Evolutionary conservation across 306 rosid genomes (phyloP).

Genomic region (Rosa multiflora): DNA sequence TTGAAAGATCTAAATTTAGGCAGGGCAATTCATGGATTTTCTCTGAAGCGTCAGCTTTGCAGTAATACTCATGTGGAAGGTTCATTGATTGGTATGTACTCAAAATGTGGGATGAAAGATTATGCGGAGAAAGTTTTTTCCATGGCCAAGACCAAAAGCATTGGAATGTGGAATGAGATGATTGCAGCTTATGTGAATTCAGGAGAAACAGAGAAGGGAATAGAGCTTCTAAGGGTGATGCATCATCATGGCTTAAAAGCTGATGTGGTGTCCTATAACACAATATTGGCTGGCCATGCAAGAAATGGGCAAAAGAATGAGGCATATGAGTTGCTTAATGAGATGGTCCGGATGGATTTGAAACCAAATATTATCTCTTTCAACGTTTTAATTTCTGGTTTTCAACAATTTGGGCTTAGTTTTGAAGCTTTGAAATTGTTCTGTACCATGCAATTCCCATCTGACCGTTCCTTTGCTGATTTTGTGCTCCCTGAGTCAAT

Average conservation of each 20-base stretch:
- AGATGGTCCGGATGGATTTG: slow-evolving; percentile 33
- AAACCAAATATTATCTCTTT: slow-evolving; percentile 39
- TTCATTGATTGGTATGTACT: slow-evolving; percentile 43
- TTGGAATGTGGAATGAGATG: slow-evolving; percentile 46
- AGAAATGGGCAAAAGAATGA: slow-evolving; percentile 40
- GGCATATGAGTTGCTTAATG: slow-evolving; percentile 38
- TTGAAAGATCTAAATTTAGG: slow-evolving; percentile 34
- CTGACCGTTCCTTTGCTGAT: slow-evolving; percentile 17
- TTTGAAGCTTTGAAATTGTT: slow-evolving; percentile 44
- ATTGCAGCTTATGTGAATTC: slow-evolving; percentile 36
- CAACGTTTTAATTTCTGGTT: slow-evolving; percentile 45
- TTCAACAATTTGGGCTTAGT: slow-evolving; percentile 48
- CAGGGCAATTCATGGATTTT: slow-evolving; percentile 45
- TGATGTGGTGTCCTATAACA: slow-evolving; percentile 47
- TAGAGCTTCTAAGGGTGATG: slow-evolving; percentile 37
- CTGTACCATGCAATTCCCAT: slow-evolving; percentile 35
- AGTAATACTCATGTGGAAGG: slow-evolving; percentile 39
- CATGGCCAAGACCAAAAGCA: slow-evolving; percentile 31
- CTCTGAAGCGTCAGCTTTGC: slow-evolving; percentile 35
- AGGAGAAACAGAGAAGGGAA: slow-evolving; percentile 28
- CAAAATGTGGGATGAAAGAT: slow-evolving; percentile 35
- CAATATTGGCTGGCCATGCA: slow-evolving; percentile 40
- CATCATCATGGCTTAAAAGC: slow-evolving; percentile 34
- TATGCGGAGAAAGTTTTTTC: slow-evolving; percentile 31
- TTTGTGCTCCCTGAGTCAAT: slow-evolving; percentile 7